Evolutionary conservation across 2,329 filamentous ascomycete species (phyloP).

Genomic region (Alternaria burnsii): DNA sequence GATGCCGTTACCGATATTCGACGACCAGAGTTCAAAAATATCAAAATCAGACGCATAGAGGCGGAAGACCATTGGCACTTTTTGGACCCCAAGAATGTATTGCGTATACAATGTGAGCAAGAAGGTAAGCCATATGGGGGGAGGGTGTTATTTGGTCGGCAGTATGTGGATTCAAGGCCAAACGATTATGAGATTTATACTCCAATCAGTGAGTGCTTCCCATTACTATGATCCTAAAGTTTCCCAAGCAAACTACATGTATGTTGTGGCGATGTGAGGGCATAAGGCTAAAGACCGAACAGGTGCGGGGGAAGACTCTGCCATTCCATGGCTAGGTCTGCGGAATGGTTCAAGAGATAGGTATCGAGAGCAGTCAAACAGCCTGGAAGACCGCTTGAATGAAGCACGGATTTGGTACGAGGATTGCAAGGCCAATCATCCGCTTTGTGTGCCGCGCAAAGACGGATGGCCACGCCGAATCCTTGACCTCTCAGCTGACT

Average conservation of each 20-base stretch:
- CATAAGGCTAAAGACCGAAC: not conserved
- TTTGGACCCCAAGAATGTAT: not conserved
- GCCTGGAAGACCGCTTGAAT: not conserved
- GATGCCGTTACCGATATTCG: not conserved
- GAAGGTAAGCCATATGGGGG: not conserved
- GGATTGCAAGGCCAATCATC: not conserved
- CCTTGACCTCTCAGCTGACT: not conserved
- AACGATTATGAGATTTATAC: slow-evolving; percentile 8
- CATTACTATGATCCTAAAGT: not conserved
- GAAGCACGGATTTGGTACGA: slow-evolving; percentile 4
- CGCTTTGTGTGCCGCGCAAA: not conserved
- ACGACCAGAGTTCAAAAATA: not conserved
- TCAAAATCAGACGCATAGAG: not conserved
- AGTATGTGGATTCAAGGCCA: not conserved
- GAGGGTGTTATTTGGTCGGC: not conserved
- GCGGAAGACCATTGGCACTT: not conserved
- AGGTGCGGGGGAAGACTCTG: not conserved
- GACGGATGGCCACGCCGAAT: slow-evolving; percentile 5
- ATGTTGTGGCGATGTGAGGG: not conserved
- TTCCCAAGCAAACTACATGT: not conserved
- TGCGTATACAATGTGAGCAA: not conserved
- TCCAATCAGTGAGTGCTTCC: not conserved
- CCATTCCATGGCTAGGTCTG: not conserved
- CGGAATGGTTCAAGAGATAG: not conserved
- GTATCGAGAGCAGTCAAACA: not conserved